Evolutionary conservation across 768 basidiomycete species (phyloP).

Genomic region (Cystofilobasidium bisporidii): DNA sequence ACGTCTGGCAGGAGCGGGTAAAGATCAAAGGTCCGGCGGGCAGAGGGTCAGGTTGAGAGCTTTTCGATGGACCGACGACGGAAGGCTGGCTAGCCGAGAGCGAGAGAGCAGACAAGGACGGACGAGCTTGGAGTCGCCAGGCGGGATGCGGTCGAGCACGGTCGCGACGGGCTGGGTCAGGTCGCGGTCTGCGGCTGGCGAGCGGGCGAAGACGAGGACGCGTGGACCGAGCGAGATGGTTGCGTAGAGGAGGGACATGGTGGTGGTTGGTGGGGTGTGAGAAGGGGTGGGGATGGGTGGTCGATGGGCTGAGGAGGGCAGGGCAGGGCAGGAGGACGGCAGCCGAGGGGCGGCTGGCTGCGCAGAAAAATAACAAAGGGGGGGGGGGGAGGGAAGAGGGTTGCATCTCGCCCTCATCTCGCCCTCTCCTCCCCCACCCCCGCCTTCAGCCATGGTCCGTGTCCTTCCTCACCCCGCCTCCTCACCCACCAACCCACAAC

Average conservation of each 20-base stretch:
- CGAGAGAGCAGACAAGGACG: constrained; percentile 21
- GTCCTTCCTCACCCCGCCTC: no score
- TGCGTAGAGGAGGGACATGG: constrained; percentile 59
- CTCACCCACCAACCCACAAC: no score
- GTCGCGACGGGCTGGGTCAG: constrained; percentile 87
- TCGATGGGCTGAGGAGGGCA: background rate
- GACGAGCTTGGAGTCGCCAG: constrained; percentile 58
- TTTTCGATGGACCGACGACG: no score
- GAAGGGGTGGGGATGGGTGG: background rate
- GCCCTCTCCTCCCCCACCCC: no score
- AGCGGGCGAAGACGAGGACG: constrained; percentile 79
- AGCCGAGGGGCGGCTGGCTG: no score
- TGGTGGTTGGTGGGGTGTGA: background rate
- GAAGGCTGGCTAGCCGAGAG: background rate
- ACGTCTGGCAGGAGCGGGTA: constrained; percentile 45
- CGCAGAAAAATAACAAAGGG: no score
- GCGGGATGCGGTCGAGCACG: constrained; percentile 90
- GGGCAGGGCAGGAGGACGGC: no score
- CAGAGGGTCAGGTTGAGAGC: background rate
- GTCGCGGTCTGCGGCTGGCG: constrained; percentile 57
- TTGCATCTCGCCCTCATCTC: no score
- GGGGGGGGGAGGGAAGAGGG: no score
- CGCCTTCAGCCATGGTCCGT: no score
- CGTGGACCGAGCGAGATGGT: constrained; percentile 67
- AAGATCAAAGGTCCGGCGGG: background rate